A percentile compares a stretch with the other conserved stretches of the same genome.
These are phyloP conservation scores for Nicotiana rustica DNA, from an alignment of 305 asterid genomes.

Conservation along the genomic window DNA sequence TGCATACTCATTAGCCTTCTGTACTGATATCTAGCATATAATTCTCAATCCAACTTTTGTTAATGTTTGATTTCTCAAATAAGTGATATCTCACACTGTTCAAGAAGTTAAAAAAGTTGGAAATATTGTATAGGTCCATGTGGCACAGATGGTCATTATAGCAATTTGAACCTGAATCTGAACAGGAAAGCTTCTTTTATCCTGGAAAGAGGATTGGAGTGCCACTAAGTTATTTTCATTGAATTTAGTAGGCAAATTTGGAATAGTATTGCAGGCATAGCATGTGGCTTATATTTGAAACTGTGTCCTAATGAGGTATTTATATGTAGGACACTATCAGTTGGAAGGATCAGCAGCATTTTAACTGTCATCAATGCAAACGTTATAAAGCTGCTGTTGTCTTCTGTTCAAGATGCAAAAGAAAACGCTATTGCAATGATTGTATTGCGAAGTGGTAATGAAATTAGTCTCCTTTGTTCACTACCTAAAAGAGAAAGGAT, in stretches of 20 bases:
- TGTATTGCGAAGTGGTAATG: constrained; percentile 79
- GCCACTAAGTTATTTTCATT: constrained; percentile 22
- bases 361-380: constrained; percentile 74
- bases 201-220: constrained; percentile 26
- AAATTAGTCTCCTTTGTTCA: neutral
- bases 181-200: constrained; percentile 3
- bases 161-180: constrained; percentile 27
- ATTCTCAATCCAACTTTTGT: constrained; percentile 16
- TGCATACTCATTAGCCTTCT: constrained; percentile 23
- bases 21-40: constrained; percentile 12
- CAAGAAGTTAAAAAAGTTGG: neutral
- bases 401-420: constrained; percentile 69
- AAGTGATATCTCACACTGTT: constrained; percentile 26
- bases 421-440: constrained; percentile 67
- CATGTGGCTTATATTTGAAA: constrained; percentile 27
- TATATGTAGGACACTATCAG: constrained; percentile 50
- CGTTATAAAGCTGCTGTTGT: constrained; percentile 46
- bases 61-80: constrained; percentile 29
- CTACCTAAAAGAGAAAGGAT: constrained; percentile 30
- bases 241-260: neutral
- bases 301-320: constrained; percentile 35
- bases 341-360: constrained; percentile 45
- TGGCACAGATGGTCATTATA: neutral
- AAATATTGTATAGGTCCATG: neutral
- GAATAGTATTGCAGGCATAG: neutral